phyloP scores from a whole-genome alignment of 768 basidiomycete genomes.

The Neoboletus magnificus region DNA sequence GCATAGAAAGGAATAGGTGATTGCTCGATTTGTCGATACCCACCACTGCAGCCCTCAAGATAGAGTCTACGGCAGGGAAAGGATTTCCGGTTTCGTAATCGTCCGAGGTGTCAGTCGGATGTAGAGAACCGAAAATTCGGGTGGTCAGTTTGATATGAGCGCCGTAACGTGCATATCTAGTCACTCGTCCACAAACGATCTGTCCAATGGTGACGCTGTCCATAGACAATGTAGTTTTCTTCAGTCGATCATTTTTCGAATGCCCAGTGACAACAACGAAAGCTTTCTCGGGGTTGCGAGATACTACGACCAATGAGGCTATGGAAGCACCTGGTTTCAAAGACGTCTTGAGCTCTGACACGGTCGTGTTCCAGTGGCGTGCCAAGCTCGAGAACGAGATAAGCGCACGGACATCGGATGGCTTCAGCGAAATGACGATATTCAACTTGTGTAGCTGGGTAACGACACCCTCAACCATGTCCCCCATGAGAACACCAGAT shows the following conservation, averaged over 20 bases:
- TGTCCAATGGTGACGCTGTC: conserved; percentile 71
- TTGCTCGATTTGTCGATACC: conserved; percentile 62
- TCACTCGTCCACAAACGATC: conserved; percentile 75
- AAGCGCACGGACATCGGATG: conserved; percentile 69
- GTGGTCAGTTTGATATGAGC: conserved; percentile 73
- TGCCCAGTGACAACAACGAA: conserved; percentile 82
- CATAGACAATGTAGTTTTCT: conserved; percentile 55
- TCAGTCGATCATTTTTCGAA: conserved; percentile 52
- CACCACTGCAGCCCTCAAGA: conserved; percentile 71
- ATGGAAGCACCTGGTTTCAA: conserved; percentile 70
- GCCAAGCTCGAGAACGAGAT: conserved; percentile 88
- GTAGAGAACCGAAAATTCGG: conserved; percentile 70
- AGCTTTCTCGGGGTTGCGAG: conserved; percentile 80
- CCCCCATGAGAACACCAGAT: conserved; percentile 72
- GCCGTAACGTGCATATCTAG: conserved; percentile 66
- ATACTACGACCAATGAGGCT: conserved; percentile 81
- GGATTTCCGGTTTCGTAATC: conserved; percentile 60
- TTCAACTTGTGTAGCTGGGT: conserved; percentile 85
- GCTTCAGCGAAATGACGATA: conserved; percentile 66
- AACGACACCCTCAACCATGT: conserved; percentile 67
- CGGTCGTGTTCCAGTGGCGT: conserved; percentile 64
- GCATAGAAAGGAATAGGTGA: conserved; percentile 76
- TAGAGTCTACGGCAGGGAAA: conserved; percentile 59
- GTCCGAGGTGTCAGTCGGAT: conserved; percentile 80
- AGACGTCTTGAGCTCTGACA: conserved; percentile 58